These are phyloP conservation scores for Pseudozyma pruni DNA, from an alignment of 1,284 basidiomycete species.

Conservation along the genomic window DNA sequence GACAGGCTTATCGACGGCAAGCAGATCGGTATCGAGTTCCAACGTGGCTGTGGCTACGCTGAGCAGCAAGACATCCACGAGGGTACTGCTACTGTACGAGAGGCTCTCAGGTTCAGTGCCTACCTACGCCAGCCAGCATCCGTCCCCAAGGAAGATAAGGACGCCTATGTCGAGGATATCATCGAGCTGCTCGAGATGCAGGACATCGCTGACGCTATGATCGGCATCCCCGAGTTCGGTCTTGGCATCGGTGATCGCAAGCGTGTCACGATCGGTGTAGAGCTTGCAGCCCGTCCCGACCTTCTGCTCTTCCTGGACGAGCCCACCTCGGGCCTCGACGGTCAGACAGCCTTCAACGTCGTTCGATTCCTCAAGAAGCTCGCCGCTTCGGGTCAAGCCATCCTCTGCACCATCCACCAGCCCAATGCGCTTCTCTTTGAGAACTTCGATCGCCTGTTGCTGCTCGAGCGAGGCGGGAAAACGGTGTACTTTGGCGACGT, in stretches of 20 bases:
- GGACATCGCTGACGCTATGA: constrained; percentile 77
- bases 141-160: constrained; percentile 78
- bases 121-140: constrained; percentile 79
- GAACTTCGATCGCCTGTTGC: constrained; percentile 42
- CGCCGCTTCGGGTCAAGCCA: constrained; percentile 44
- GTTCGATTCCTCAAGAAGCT: constrained; percentile 53
- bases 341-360: constrained; percentile 43
- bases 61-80: constrained; percentile 88
- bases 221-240: constrained; percentile 72
- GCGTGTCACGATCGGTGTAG: constrained; percentile 73
- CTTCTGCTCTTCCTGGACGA: constrained; percentile 71
- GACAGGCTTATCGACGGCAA: constrained; percentile 82
- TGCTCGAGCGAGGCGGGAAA: constrained; percentile 46
- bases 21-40: constrained; percentile 78
- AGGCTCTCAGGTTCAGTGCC: constrained; percentile 84
- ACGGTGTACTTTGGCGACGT: constrained; percentile 44
- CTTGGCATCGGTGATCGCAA: constrained; percentile 75
- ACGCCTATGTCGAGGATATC: constrained; percentile 82
- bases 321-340: constrained; percentile 49
- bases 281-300: constrained; percentile 43
- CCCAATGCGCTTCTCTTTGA: constrained; percentile 46
- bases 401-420: constrained; percentile 54
- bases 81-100: constrained; percentile 82
- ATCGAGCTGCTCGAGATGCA: constrained; percentile 82
- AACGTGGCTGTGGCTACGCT: constrained; percentile 74